These are phyloP conservation scores for Panus rudis DNA, from an alignment of 768 basidiomycete species.

Conservation along the genomic window DNA sequence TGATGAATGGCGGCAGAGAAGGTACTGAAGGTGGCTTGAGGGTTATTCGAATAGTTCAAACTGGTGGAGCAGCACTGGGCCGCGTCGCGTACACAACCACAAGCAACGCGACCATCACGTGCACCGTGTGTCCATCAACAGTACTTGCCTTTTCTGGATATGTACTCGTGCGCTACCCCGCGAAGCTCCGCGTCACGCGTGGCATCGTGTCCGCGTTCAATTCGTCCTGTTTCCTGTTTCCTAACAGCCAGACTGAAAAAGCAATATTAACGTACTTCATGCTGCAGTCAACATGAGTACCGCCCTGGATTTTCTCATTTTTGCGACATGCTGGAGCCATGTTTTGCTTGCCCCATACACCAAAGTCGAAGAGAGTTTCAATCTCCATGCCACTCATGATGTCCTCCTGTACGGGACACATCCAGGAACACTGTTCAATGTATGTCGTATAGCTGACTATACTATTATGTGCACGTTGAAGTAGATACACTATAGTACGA, in stretches of 20 bases:
- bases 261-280: too few relatives aligned
- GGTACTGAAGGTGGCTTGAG: background rate
- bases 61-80: too few relatives aligned
- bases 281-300: slow-evolving; percentile 26
- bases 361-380: slow-evolving; percentile 98
- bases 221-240: background rate
- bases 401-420: slow-evolving; percentile 67
- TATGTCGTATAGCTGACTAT: slow-evolving; percentile 25
- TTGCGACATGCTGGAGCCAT: slow-evolving; percentile 51
- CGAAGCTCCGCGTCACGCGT: background rate
- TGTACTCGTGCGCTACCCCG: background rate
- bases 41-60: too few relatives aligned
- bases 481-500: slow-evolving; percentile 58
- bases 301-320: slow-evolving; percentile 43
- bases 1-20: slow-evolving; percentile 1
- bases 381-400: slow-evolving; percentile 87
- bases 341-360: slow-evolving; percentile 80
- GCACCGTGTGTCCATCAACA: too few relatives aligned
- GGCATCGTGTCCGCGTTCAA: background rate
- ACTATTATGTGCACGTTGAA: background rate
- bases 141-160: too few relatives aligned
- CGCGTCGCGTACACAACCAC: slow-evolving; percentile 12
- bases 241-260: too few relatives aligned
- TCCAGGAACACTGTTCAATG: slow-evolving; percentile 36
- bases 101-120: slow-evolving; percentile 11